Conservation (phyloP, 2,329 filamentous ascomycete species). For the Talaromyces sp. region DNA sequence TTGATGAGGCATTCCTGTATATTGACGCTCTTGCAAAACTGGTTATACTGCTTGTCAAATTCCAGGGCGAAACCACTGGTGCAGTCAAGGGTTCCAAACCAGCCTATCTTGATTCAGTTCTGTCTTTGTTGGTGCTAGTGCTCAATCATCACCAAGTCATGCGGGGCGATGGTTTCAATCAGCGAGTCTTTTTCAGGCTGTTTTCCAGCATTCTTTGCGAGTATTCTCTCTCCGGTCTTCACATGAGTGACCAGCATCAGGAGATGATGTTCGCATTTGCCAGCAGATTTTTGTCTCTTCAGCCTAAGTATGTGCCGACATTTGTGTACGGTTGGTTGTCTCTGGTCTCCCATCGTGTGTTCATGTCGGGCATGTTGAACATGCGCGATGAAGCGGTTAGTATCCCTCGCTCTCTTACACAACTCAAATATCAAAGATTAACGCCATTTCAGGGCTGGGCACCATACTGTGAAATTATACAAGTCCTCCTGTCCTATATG, state of each 20-base stretch:
- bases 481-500: slow-evolving; percentile 66
- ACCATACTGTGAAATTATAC: slow-evolving; percentile 66
- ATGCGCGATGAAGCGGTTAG: slow-evolving; percentile 53
- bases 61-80: slow-evolving; percentile 59
- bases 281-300: slow-evolving; percentile 64
- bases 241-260: slow-evolving; percentile 57
- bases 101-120: slow-evolving; percentile 68
- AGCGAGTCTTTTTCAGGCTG: slow-evolving; percentile 85
- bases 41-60: slow-evolving; percentile 67
- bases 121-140: slow-evolving; percentile 73
- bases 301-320: slow-evolving; percentile 70
- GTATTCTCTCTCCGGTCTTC: slow-evolving; percentile 55
- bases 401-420: not conserved
- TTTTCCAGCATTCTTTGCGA: slow-evolving; percentile 80
- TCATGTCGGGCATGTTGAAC: slow-evolving; percentile 72
- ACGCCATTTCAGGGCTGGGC: slow-evolving; percentile 59
- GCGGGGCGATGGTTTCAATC: slow-evolving; percentile 74
- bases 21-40: slow-evolving; percentile 81
- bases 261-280: slow-evolving; percentile 69
- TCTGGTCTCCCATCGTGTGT: slow-evolving; percentile 76
- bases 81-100: slow-evolving; percentile 60
- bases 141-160: slow-evolving; percentile 80
- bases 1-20: slow-evolving; percentile 57
- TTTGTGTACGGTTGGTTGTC: slow-evolving; percentile 83
- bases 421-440: slow-evolving; percentile 4